phyloP scores from a whole-genome alignment of 305 asterid genomes.

The Rubia occidens region DNA sequence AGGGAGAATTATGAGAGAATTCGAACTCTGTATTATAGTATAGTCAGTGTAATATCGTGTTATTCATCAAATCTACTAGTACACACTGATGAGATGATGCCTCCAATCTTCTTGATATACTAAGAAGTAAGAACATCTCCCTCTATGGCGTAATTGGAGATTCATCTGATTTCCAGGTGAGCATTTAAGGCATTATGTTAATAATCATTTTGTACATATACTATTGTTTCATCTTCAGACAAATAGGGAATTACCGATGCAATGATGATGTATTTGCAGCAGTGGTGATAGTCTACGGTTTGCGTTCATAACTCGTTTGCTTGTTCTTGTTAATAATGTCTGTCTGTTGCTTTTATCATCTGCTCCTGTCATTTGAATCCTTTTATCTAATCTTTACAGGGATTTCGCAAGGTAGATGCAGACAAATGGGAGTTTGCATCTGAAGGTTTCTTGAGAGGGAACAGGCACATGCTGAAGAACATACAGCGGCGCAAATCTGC shows the following conservation, averaged over 20 bases:
- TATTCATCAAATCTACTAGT: conserved; percentile 10
- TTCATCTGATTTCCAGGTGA: conserved; percentile 46
- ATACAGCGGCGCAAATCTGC: conserved; percentile 67
- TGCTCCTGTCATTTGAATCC: conserved; percentile 11
- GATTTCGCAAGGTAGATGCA: conserved; percentile 71
- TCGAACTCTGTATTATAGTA: neutral
- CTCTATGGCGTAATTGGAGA: conserved; percentile 35
- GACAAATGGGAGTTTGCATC: conserved; percentile 84
- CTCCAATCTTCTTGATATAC: conserved; percentile 13
- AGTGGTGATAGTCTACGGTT: conserved; percentile 27
- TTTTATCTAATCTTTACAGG: conserved; percentile 30
- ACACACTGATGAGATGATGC: conserved; percentile 29
- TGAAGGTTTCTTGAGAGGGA: conserved; percentile 61
- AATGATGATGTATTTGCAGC: conserved; percentile 20
- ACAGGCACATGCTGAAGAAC: conserved; percentile 52
- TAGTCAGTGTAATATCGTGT: neutral
- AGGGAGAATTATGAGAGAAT: conserved; percentile 3
- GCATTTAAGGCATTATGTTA: conserved; percentile 33
- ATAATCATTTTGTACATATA: neutral
- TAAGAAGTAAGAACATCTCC: conserved; percentile 12
- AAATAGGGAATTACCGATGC: conserved; percentile 13
- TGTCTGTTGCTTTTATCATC: conserved; percentile 3
- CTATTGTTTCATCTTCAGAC: neutral
- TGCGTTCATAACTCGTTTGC: conserved; percentile 20
- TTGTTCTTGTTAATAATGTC: conserved; percentile 8